Evolutionary conservation across 2,329 filamentous ascomycete species (phyloP).

Genomic region (Pseudonectria buxi): DNA sequence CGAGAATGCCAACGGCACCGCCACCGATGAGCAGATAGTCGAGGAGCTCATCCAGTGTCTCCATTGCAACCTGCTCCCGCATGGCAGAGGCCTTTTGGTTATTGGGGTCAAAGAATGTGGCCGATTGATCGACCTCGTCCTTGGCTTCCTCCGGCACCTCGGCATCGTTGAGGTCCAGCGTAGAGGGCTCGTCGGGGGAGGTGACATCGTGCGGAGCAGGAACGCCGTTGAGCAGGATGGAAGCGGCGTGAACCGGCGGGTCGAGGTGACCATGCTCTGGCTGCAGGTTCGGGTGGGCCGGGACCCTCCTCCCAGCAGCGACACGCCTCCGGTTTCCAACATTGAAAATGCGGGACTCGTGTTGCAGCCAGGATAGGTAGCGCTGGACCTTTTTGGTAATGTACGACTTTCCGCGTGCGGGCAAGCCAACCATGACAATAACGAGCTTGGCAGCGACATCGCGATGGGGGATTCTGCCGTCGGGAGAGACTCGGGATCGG

Average conservation of each 20-base stretch:
- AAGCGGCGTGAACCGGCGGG: conserved; percentile 45
- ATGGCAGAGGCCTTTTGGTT: conserved; percentile 77
- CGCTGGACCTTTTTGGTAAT: conserved; percentile 97
- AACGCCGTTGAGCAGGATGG: conserved; percentile 52
- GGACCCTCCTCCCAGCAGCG: conserved; percentile 54
- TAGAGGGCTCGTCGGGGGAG: conserved; percentile 31
- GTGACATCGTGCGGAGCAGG: conserved; percentile 26
- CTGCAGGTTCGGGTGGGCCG: conserved; percentile 25
- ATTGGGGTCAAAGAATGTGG: conserved; percentile 86
- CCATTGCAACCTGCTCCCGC: conserved; percentile 85
- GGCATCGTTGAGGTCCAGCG: conserved; percentile 28
- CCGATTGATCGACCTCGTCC: conserved; percentile 72
- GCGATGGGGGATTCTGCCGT: conserved; percentile 85
- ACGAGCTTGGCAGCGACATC: conserved; percentile 96
- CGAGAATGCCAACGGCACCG: conserved; percentile 88
- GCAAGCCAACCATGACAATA: conserved; percentile 96
- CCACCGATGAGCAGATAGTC: conserved; percentile 78
- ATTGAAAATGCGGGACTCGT: conserved; percentile 94
- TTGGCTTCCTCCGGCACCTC: conserved; percentile 19
- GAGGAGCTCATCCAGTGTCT: conserved; percentile 85
- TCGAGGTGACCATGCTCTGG: conserved; percentile 34
- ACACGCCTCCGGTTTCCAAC: conserved; percentile 86
- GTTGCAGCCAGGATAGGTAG: conserved; percentile 95
- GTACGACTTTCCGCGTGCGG: conserved; percentile 94
- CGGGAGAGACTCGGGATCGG: conserved; percentile 88